Evolutionary conservation across 352 stramenopile species (phyloP), one percentile per base, ranked within the genome.

Genomic region (Pythium sukuiense): DNA sequence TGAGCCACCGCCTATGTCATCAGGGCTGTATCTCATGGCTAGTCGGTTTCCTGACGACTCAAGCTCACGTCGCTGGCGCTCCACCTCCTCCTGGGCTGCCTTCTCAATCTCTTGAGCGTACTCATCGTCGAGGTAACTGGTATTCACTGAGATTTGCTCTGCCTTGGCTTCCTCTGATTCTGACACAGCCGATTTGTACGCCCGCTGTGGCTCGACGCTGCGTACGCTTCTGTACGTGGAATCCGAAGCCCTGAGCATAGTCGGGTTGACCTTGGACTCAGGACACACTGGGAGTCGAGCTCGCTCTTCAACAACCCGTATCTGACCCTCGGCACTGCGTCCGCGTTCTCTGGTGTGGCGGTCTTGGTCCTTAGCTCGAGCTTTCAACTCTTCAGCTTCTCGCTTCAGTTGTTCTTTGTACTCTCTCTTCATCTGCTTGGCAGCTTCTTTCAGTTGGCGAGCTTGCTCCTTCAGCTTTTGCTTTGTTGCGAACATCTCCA

Each of bases 381-480:
- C 18, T 33, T 55, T 55, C 48, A 55, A 18, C 41, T 35, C 35
- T 0, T 50, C 30, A 0, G 63, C 56, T 11, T 65, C 57, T 67
- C 53, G 50, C n/a, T 71, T 67, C 6, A 43, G 12, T 8, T 67
- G 58, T 30, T 64, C 54, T 30, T 72, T 72, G 59, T 55, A 63
- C 35, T 72, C 43, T 29, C 49, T 54, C 18, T 68, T 72, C 35
- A 72, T 52, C n/a, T 39, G 49, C 18, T 61, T 63, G 6, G 59
- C 59, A 14, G 58, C 49, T 16, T 69, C 55, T 26, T 73, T 73
- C n/a, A 73, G 26, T n/a, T 68, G 48, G 2, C 62, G 57, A 0
- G 60, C 65, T 49, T 73, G 55, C 27, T 73, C 67, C 55, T 73
- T 73, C 16, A 73, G 50, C 24, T 5, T 57, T 33, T 57, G 55